Base-by-base conservation (phyloP, 306 rosid genomes). In the Begonia peltatifolia region DNA sequence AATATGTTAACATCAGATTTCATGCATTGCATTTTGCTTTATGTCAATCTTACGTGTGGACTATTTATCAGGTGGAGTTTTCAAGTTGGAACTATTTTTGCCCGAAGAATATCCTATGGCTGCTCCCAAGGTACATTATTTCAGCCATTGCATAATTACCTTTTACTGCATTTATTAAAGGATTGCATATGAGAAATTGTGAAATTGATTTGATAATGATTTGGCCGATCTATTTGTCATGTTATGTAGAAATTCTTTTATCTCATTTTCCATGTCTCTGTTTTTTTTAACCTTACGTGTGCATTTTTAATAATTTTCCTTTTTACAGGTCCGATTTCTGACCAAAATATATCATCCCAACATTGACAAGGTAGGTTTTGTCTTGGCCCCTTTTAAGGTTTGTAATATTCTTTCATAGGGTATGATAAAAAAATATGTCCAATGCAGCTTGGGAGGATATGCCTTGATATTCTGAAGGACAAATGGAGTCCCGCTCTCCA, bases 21-120 rank as follows among this genome's bases (percentile, higher is more conserved):
- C 9, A 30, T 7, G 3, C 6, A 44, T 44, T 15, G 10, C 16
- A 30, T 0, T 12, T 41, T 42, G 41, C 6, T 6, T 14, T 4
- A 47, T 6, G 56, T 46, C 70, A 53, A 68, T 62, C 22, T 36
- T 68, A 44, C 6, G 53, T 52, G 69, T 42, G 52, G 16, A 59
- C 60, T 18, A 54, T 14, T 60, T 9, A 51, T 47, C 56, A 85
- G 95, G 95, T 13, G 95, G 95, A 9, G 95, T 85, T 56, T 85
- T 85, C 80, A 85, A 85, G 67, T 70, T 85, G 72, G 95, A 85
- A 74, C 74, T 85, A 43, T 85, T 85, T 79, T 72, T 85, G 66
- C 95, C 92, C 9, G 95, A 85, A 69, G 95, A 85, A 75, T 85
- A 85, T 72, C 95, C 92, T 59, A 85, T 85, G 95, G 93, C 93